Conservation (phyloP, 306 rosid genomes). For the Cicer chorassanicum region DNA sequence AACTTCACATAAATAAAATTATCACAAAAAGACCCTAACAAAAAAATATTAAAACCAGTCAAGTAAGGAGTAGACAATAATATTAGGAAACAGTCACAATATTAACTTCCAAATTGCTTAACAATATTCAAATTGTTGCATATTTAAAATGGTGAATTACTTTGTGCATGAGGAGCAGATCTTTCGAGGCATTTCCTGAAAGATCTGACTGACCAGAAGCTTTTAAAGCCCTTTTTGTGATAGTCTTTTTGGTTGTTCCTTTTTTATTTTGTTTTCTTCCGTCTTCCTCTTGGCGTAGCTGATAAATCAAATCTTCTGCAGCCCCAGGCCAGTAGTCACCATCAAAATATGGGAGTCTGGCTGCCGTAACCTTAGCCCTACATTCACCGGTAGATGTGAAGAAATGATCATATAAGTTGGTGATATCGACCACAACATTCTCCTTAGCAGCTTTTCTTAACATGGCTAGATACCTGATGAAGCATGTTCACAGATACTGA, state of each 20-base stretch:
- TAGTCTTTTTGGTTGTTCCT: constrained; percentile 83
- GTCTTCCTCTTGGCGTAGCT: constrained; percentile 95
- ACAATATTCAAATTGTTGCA: constrained; percentile 6
- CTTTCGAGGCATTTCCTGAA: constrained; percentile 92
- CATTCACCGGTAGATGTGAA: constrained; percentile 83
- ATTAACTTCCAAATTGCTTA: not conserved
- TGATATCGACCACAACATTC: constrained; percentile 78
- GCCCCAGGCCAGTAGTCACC: constrained; percentile 99
- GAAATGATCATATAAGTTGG: constrained; percentile 95
- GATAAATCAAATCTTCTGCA: constrained; percentile 96
- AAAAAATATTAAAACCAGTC: not conserved
- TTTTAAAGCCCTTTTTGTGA: constrained; percentile 91
- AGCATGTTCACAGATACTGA: constrained; percentile 40
- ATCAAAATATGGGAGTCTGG: constrained; percentile 97
- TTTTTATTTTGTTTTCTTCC: constrained; percentile 92
- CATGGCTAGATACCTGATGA: constrained; percentile 88
- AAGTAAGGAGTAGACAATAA: constrained; percentile 11
- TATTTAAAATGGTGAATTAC: constrained; percentile 55
- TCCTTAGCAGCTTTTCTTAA: constrained; percentile 91
- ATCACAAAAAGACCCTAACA: not conserved
- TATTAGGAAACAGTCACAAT: not conserved
- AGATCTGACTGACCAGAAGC: constrained; percentile 97
- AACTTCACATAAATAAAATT: constrained; percentile 35
- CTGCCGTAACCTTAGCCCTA: constrained; percentile 90
- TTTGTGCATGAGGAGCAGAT: constrained; percentile 96